Percentiles rank a stretch among this genome's conserved stretches.
Conservation (phyloP, 805 yeast species). For the Sugiyamaella floridensis region DNA sequence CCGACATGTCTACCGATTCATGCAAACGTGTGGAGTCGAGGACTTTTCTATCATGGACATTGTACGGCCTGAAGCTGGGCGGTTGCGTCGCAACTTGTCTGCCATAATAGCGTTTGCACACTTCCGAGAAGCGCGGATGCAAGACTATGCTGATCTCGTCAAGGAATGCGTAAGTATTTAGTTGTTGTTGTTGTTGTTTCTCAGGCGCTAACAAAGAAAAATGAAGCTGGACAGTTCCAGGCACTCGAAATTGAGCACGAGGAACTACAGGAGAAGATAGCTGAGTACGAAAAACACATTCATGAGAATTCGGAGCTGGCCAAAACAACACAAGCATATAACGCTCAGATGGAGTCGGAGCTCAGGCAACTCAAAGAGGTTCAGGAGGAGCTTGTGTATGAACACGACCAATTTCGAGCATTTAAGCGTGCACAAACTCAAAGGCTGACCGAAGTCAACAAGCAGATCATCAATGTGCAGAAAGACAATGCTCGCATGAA, state of each 20-base stretch:
- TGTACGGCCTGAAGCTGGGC: constrained; percentile 63
- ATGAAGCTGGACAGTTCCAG: constrained; percentile 36
- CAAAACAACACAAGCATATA: constrained; percentile 41
- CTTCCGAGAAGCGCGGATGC: constrained; percentile 69
- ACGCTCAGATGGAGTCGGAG: constrained; percentile 52
- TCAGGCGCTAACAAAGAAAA: constrained; percentile 28
- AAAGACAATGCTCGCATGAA: constrained; percentile 54
- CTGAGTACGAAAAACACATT: constrained; percentile 31
- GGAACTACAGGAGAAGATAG: constrained; percentile 32
- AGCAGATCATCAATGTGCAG: constrained; percentile 47
- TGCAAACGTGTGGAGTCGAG: constrained; percentile 65
- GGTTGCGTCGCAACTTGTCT: constrained; percentile 62
- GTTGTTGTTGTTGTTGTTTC: background rate
- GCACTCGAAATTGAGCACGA: constrained; percentile 38
- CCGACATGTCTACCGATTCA: constrained; percentile 52
- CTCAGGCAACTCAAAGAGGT: constrained; percentile 51
- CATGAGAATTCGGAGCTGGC: constrained; percentile 22
- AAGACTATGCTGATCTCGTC: constrained; percentile 59
- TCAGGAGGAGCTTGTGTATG: constrained; percentile 56
- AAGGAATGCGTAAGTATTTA: constrained; percentile 32
- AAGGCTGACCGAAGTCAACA: constrained; percentile 52
- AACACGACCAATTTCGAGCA: constrained; percentile 56
- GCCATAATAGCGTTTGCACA: constrained; percentile 82
- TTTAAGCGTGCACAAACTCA: constrained; percentile 54
- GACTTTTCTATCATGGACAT: constrained; percentile 74